Evolutionary conservation across 345 rosid species (phyloP), one percentile per base, ranked within the genome.

Genomic region (Salix udensis): DNA sequence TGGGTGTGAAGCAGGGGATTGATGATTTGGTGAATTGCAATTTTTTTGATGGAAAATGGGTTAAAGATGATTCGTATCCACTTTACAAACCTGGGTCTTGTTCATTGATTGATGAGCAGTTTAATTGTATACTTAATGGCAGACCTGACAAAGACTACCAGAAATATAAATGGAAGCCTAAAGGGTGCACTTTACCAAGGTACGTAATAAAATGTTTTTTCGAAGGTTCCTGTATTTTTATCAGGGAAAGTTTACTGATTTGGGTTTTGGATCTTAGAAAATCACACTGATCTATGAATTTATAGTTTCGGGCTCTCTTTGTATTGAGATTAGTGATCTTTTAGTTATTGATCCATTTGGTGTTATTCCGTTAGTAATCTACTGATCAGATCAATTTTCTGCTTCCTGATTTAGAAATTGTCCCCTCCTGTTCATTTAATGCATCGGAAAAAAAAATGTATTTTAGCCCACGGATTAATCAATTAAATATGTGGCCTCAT

Each of bases 61-160:
- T 93, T 60, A 86, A 36, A 82, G 99, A 96, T 76, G 88, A 92
- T 74, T 87, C 98, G 2, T 96, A 96, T 85, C 99, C 99, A 3
- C 95, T 96, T 15, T 96, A 96, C 87, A 89, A 89, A 71, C 92
- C 95, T 3, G 97, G 95, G 55, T 86, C 98, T 16, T 96, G 99
- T 85, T 88, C 91, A 19, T 67, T 90, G 11, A 88, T 96, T 23
- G 99, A 96, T 79, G 89, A 87, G 78, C 99, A 93, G 67, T 96
- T 96, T 76, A 87, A 87, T 23, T 96, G 99, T 76, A 71, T 93
- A 44, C 65, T 42, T 64, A 96, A 96, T 61, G 97, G 98, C 24
- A 87, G 98, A 83, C 92, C 94, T 6, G 99, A 96, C 78, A 85
- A 67, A 34, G 88, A 85, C 16, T 96, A 74, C 74, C 94, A 86